Base-by-base conservation (phyloP, 352 stramenopile species). In the Globisporangium yorkense region DNA sequence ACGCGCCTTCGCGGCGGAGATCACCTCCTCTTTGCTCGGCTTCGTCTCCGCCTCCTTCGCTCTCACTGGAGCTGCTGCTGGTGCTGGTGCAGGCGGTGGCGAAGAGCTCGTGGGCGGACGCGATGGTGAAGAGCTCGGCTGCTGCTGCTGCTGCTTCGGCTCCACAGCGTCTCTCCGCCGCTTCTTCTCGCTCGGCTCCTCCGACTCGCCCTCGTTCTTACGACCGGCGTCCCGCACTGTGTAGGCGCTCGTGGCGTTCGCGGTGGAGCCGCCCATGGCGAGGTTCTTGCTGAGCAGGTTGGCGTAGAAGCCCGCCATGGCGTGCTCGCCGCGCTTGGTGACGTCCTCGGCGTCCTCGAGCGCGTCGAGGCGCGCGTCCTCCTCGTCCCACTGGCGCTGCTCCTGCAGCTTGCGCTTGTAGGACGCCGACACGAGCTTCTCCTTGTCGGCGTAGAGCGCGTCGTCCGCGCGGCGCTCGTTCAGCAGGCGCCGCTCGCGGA, bases 401-500 rank as follows among this genome's bases (percentile, higher is more conserved):
- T 96, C 89, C 70, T 91, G 76, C n/a, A 97, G 66, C 47, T 96
- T 96, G 16, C 87, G 68, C 70, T 97, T 97, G 73, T 96, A 97
- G 16, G 88, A 94, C 1, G 85, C 82, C 10, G 89, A 96, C 6
- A 97, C 74, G 43, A 96, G 87, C 67, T 96, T 96, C 59, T 96
- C 87, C 70, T 96, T 95, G 63, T 94, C 87, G 24, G 78, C 78
- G 44, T 84, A 91, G 27, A 86, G 52, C 52, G 77, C 84, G 62
- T 96, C 89, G 35, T 96, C 88, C 49, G 76, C 70, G 52, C 86
- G 72, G 37, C 87, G 72, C 57, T 97, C 90, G 62, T 94, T 89
- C 46, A 96, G 65, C 41, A 97, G 65, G 16, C 78, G 72, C 33
- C 85, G 75, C 51, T 97, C 89, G 46, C 87, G 88, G 56, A 96